These are phyloP conservation scores for Extremus antarcticus DNA, from an alignment of 495 filamentous ascomycete species.

Conservation along the genomic window DNA sequence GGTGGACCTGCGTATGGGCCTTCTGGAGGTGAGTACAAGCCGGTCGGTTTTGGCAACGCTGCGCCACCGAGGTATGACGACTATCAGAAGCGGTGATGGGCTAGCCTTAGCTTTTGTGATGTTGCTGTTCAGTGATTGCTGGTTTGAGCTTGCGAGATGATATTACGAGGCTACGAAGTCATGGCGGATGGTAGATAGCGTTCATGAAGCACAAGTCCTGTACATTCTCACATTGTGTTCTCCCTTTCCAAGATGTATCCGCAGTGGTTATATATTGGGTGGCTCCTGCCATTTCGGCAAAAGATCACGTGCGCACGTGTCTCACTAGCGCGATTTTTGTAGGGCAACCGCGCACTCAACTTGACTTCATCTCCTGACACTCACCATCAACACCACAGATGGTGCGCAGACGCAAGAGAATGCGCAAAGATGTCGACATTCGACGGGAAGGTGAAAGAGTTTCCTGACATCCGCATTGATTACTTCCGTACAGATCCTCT, in stretches of 20 bases:
- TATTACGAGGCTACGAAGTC: too few relatives aligned
- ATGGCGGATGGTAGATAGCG: too few relatives aligned
- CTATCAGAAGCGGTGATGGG: constrained; percentile 3
- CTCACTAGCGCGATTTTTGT: not conserved
- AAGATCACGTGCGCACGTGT: too few relatives aligned
- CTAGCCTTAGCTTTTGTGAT: too few relatives aligned
- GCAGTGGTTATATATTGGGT: too few relatives aligned
- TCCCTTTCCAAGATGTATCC: too few relatives aligned
- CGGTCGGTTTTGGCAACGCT: constrained; percentile 24
- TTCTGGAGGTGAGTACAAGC: constrained; percentile 7
- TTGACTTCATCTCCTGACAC: not conserved
- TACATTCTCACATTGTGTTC: too few relatives aligned
- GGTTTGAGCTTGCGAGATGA: not conserved
- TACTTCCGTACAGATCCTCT: constrained; percentile 59
- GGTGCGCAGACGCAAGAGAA: not conserved
- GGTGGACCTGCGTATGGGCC: constrained; percentile 6
- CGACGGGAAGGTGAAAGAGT: constrained; percentile 59
- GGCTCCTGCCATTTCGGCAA: too few relatives aligned
- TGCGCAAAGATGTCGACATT: constrained; percentile 61
- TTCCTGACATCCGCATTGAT: constrained; percentile 69
- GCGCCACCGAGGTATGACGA: constrained; percentile 21
- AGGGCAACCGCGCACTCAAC: too few relatives aligned
- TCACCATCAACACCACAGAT: not conserved
- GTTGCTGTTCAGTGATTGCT: too few relatives aligned
- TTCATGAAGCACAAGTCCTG: too few relatives aligned